Evolutionary conservation across 2,329 filamentous ascomycete genomes (phyloP), one percentile per base, ranked within the genome.

Genomic region (Fusarium camptoceras): DNA sequence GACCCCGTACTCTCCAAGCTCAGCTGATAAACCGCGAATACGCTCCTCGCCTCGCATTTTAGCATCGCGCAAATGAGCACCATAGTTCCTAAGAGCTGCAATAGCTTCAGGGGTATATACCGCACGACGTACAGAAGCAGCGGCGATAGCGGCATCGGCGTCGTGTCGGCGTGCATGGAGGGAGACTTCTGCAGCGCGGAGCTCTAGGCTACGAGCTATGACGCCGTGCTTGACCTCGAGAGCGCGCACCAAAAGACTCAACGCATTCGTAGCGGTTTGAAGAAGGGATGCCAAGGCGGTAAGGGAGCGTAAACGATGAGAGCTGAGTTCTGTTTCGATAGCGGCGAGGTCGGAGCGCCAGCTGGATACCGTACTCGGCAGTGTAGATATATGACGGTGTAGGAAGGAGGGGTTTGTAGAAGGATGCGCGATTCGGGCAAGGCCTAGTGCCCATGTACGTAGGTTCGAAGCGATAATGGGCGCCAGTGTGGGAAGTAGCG

Each of bases 141-240:
- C 74, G 10, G 81, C 75, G 6, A 76, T 68, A 20, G 76, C 75
- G 0, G 81, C 79, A 8, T 84, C 81, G 15, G 78, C 70, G 28
- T 83, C 80, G 44, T 81, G 80, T 18, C 77, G 75, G 57, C 82
- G 81, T 2, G 86, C 84, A 6, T 79, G 75, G 3, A 87, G 78
- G 1, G 81, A 77, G 2, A 83, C 79, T 34, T 84, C 80, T 3
- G 80, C 75, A 27, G 86, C 86, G 42, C 82, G 81, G n/a, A 88
- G 81, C 70, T 86, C 84, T 4, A 88, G 79, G 16, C 80, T 83
- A 7, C 84, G 81, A 3, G 86, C 85, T 7, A 86, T 78, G 22
- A 83, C 79, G 30, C 85, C 84, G 74, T 89, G 86, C 70, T 89
- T 89, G 4, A 82, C 80, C 66, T 89, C 87, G 3, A 89, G 81